Evolutionary conservation across 2,329 filamentous ascomycete genomes (phyloP), one percentile per base, ranked within the genome.

Genomic region (Neophaeococcomyces aloes): DNA sequence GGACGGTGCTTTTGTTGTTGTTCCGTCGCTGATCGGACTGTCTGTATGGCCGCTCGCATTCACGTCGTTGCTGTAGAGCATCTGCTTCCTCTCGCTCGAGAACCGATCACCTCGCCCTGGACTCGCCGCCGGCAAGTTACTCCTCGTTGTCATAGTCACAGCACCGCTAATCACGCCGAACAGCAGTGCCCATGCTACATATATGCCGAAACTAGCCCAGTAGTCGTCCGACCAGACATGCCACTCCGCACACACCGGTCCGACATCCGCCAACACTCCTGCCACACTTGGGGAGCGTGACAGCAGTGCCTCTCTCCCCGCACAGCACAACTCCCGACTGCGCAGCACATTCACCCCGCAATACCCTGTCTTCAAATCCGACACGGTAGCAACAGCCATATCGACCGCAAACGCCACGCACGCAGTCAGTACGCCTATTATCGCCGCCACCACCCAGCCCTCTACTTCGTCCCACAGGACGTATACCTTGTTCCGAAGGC

Each of bases 1-100:
- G 95, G 93, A 63, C 95, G 88, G 60, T 95, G 23, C 27, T 32
- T 3, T 31, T 41, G n/a, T 17, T 30, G 25, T 23, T 41, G 38
- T 25, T 30, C 29, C 13, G 10, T 27, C 23, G 10, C 23, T 27
- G 23, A 27, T 10, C 5, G 23, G 23, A 6, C 23, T 10, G 10
- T 27, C 5, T 5, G 23, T 27, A 27, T 27, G 23, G 5, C 23
- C 23, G 23, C 10, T 27, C 5, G 5, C 23, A 27, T 27, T 27
- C 5, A 10, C 10, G 23, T 27, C n/a, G 23, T 10, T 27, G 23
- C 10, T 23, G 40, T n/a, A 14, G 8, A 6, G 14, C 11, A 14
- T 6, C 23, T 38, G 19, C 19, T 30, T 29, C 8, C 27, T 15
- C 5, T 38, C 27, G 14, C n/a, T 8, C 23, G 54, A 39, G 37